Percentiles rank a stretch among this genome's conserved stretches.
These are phyloP conservation scores for Vanrija sp. DNA, from an alignment of 1,284 basidiomycete genomes.

Conservation along the genomic window DNA sequence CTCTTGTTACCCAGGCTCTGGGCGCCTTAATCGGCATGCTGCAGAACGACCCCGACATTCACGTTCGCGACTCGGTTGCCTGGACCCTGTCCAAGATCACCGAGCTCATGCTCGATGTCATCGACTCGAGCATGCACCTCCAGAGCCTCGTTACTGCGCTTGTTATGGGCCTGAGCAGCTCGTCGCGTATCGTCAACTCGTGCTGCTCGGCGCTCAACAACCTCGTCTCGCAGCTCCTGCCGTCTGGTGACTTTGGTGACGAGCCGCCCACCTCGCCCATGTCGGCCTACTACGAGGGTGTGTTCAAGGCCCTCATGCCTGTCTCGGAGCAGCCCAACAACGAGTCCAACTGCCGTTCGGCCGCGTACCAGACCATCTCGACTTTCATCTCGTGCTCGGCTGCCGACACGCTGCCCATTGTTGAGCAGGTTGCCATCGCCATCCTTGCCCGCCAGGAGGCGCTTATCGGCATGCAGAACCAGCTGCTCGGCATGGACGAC, in stretches of 20 bases:
- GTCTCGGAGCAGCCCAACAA: conserved; percentile 79
- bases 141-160: conserved; percentile 79
- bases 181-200: conserved; percentile 77
- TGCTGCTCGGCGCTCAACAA: conserved; percentile 98
- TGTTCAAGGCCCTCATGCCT: conserved; percentile 73
- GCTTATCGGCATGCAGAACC: conserved; percentile 77
- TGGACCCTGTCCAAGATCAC: conserved; percentile 97
- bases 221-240: conserved; percentile 75
- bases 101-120: conserved; percentile 78
- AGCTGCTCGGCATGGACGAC: conserved; percentile 92
- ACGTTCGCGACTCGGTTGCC: conserved; percentile 95
- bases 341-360: conserved; percentile 88
- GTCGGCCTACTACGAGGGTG: conserved; percentile 83
- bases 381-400: conserved; percentile 79
- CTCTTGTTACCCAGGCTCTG: conserved; percentile 90
- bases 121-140: conserved; percentile 86
- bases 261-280: conserved; percentile 59
- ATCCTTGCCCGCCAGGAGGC: conserved; percentile 87
- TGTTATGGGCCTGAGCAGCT: conserved; percentile 75
- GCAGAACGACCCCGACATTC: conserved; percentile 67
- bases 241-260: conserved; percentile 53
- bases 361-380: conserved; percentile 93
- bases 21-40: conserved; percentile 96
- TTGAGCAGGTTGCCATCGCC: conserved; percentile 76
- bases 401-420: conserved; percentile 71